Evolutionary conservation across 805 yeast genomes (phyloP), one percentile per base, ranked within the genome.

Genomic region (Kazachstania kunashirensis): DNA sequence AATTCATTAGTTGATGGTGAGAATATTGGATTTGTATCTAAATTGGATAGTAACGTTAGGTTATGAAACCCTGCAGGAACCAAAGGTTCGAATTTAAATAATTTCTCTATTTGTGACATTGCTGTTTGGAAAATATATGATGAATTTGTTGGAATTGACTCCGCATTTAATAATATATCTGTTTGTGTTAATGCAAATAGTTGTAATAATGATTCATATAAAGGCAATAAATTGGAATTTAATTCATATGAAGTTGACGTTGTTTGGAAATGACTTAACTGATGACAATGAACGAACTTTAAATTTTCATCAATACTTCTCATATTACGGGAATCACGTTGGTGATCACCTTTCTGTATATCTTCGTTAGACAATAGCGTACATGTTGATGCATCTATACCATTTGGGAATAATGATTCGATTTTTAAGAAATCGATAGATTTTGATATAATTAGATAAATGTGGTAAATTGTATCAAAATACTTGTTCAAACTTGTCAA

Each of bases 341-440:
- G 39, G 37, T 62, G 67, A 6, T 46, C 45, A 6, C 68, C 68
- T 5, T 48, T 36, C 2, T 49, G 47, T 6, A 62, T 40, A 20
- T 61, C 61, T 8, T 51, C 47, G 3, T 47, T 28, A 1, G 54
- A 47, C 4, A 60, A 40, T 10, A 62, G 12, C 21, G 53, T 49
- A 44, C 80, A 75, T 6, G 79, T 77, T 11, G 77, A 68, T 4
- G 68, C 59, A 48, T 75, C 79, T 10, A 74, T 44, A 4, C 45
- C 40, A 24, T 57, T 53, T 2, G 78, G 69, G 38, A 68, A 61
- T 19, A 75, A 46, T 6, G 71, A 68, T 2, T 66, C 63, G 10
- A 73, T 42, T 6, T 50, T 48, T 33, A 62, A 63, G 10, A 53
- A 46, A 43, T 61, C 48, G 1, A 48, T 42, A 10, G 67, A 61